Evolutionary conservation across 768 basidiomycete species (phyloP), one percentile per base, ranked within the genome.

Genomic region (Terana coerulea): DNA sequence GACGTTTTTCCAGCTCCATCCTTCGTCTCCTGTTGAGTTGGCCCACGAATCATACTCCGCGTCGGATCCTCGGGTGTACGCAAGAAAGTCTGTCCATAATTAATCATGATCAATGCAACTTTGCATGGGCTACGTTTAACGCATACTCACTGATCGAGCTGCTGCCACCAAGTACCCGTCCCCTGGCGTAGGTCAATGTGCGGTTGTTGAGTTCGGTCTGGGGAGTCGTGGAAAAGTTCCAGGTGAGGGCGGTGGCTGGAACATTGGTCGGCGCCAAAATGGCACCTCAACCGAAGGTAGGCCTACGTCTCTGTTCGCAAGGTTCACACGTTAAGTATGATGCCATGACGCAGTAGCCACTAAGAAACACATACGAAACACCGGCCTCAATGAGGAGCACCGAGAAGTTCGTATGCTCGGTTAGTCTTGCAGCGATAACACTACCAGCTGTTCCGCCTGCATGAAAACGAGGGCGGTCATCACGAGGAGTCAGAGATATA

Each of bases 51-150:
- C 52, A 6, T 24, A 64, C 31, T 59, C 58, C 25, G 60, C 59
- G 19, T 40, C 26, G 6, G 63, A 55, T 1, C 59, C 64, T 21
- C 64, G 61, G 26, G 54, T 60, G 51, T 55, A 64, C 11, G 51
- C 36, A 59, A 62, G 51, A 40, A 46, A 51, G 48, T 65, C 61
- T 63, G n/a, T n/a, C n/a, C n/a, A n/a, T n/a, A n/a, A n/a, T n/a
- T n/a, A n/a, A n/a, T n/a, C n/a, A n/a, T n/a, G n/a, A n/a, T n/a
- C n/a, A n/a, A n/a, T n/a, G n/a, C n/a, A n/a, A n/a, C n/a, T n/a
- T n/a, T n/a, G n/a, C n/a, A n/a, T n/a, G n/a, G n/a, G n/a, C n/a
- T n/a, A n/a, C n/a, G n/a, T n/a, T n/a, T n/a, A n/a, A n/a, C n/a
- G n/a, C n/a, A n/a, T n/a, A 53, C 47, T 9, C 17, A 48, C 47